Evolutionary conservation across 192 early-diverging fungal genomes (phyloP), one percentile per base, ranked within the genome.

Genomic region (Podochytrium sp.): DNA sequence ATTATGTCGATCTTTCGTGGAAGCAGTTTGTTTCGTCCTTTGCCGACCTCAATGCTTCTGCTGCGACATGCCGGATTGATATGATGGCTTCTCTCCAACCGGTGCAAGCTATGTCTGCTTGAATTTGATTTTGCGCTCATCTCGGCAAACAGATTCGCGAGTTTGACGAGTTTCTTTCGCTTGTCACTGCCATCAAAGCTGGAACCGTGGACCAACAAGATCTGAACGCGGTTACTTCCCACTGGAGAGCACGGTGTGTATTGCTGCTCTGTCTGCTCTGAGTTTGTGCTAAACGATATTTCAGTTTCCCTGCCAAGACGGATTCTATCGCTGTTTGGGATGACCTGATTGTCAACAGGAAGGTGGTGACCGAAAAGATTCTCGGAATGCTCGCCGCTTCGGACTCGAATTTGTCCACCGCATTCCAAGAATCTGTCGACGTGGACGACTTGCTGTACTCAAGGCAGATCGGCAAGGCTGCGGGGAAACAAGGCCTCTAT

Each of bases 271-370:
- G n/a, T n/a, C 37, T 61, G 34, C 14, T 34, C 12, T 38, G 59
- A 12, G 12, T 61, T 61, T 35, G 59, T 34, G 27, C 59, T 38
- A 12, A 33, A 39, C 59, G 6, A 12, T 40, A 12, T 56, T 42
- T 3, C 18, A 71, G 69, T 34, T 71, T 27, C 32, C 69, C 69
- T 25, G 10, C 69, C 6, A 5, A 30, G 12, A 61, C 76, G 7
- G 89, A 90, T 71, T 62, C 80, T 0, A 88, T 91, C 64, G 74
- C 81, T 20, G 77, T 80, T 10, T 92, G 91, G 91, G 80, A 88
- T 58, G 89, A 91, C 65, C 55, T 91, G 25, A 73, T 88, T 30
- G 76, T 82, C 7, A 70, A 73, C 2, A 70, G 90, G 41, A 75
- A 81, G 5, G 34, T 76, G 4, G 81, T 89, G 77, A 76, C 89